Conservation (phyloP, 768 basidiomycete species). For the Russula griseocarnosa region DNA sequence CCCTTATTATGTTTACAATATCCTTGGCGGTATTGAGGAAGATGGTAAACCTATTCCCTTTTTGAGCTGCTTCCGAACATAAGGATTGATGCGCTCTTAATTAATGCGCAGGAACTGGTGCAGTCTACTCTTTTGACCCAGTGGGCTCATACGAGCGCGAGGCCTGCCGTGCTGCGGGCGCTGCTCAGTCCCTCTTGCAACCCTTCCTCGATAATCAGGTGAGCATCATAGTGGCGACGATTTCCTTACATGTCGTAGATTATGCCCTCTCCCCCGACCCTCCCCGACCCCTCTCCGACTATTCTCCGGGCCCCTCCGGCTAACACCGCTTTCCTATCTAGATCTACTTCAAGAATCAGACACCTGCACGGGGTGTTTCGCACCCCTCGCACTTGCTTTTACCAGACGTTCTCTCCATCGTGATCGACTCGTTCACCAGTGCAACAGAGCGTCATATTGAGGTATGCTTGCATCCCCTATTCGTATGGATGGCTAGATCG, state of each 20-base stretch:
- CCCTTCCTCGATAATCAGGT: conserved; percentile 99
- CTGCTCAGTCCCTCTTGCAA: conserved; percentile 90
- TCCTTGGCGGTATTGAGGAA: conserved; percentile 93
- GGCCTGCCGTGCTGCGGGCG: conserved; percentile 92
- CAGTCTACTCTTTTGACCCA: conserved; percentile 99
- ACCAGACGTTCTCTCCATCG: conserved; percentile 72
- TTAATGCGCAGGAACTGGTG: conserved; percentile 67
- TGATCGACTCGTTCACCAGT: conserved; percentile 94
- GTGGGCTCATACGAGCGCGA: conserved; percentile 98
- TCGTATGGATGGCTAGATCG: background rate
- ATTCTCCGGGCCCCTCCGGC: conserved; percentile 37
- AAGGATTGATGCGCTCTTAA: conserved; percentile 15
- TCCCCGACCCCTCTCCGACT: conserved; percentile 37
- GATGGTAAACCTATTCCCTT: conserved; percentile 59
- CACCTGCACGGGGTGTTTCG: conserved; percentile 60
- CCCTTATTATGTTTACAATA: conserved; percentile 97
- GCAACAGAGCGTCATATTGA: conserved; percentile 99
- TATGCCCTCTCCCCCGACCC: background rate
- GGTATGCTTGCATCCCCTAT: conserved; percentile 43
- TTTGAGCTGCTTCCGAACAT: conserved; percentile 11
- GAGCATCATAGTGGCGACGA: conserved; percentile 34
- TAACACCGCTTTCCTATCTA: conserved; percentile 38
- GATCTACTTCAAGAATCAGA: conserved; percentile 99
- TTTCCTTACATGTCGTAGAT: background rate
- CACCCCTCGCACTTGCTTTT: conserved; percentile 84